Percentiles rank a stretch among this genome's conserved stretches.
These are phyloP conservation scores for Citrullus mucosospermus DNA, from an alignment of 306 rosid genomes.

Conservation along the genomic window DNA sequence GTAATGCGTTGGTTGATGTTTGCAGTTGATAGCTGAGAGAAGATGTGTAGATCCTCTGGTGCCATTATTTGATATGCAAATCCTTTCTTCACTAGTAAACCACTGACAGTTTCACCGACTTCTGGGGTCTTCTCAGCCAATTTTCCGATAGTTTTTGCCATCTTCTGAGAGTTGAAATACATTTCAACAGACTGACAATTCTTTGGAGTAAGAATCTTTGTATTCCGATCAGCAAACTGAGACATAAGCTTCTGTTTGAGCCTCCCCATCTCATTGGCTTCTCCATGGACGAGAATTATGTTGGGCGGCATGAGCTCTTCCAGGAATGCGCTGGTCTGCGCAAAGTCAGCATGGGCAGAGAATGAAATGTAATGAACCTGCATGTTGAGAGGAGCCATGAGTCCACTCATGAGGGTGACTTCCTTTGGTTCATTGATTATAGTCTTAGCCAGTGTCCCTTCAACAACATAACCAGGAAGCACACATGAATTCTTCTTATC, in stretches of 20 bases:
- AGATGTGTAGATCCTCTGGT: constrained; percentile 83
- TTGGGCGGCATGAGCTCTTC: constrained; percentile 91
- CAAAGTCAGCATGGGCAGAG: constrained; percentile 95
- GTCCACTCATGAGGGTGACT: constrained; percentile 85
- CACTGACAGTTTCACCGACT: constrained; percentile 57
- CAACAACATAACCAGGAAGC: constrained; percentile 79
- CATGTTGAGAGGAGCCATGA: constrained; percentile 82
- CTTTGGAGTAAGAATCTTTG: constrained; percentile 78
- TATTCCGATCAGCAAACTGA: constrained; percentile 74
- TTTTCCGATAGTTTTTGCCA: constrained; percentile 87
- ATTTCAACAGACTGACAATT: constrained; percentile 89
- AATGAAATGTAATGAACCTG: constrained; percentile 88
- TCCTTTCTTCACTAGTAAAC: constrained; percentile 81
- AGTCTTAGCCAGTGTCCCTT: constrained; percentile 86
- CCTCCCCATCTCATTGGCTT: constrained; percentile 94
- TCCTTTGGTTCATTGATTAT: constrained; percentile 89
- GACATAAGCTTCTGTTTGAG: constrained; percentile 74
- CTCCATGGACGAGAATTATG: constrained; percentile 93
- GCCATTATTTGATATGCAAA: constrained; percentile 94
- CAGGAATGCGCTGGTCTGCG: constrained; percentile 82
- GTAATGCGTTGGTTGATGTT: constrained; percentile 73
- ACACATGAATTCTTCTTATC: constrained; percentile 78
- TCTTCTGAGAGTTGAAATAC: constrained; percentile 86
- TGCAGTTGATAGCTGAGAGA: constrained; percentile 78
- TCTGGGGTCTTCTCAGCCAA: constrained; percentile 70